Percentiles rank a stretch among this genome's conserved stretches.
phyloP scores from a whole-genome alignment of 148 eudicot genomes.

The Beta vulgaris region DNA sequence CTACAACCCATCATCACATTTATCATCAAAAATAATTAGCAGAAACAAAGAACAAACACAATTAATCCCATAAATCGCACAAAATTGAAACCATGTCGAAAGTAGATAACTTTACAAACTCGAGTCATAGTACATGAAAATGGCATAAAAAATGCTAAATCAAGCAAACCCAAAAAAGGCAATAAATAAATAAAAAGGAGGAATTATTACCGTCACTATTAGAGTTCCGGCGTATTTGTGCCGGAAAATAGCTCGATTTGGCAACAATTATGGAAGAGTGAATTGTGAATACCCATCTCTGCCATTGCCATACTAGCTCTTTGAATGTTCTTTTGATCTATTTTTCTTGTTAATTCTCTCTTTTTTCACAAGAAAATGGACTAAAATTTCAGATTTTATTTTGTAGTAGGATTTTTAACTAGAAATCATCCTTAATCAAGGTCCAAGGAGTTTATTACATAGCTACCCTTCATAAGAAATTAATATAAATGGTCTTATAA shows the following conservation, averaged over 20 bases:
- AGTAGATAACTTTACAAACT: not conserved
- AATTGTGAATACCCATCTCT: no score
- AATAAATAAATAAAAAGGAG: not conserved
- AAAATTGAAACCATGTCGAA: not conserved
- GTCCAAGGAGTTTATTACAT: no score
- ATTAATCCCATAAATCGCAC: not conserved
- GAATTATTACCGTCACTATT: not conserved
- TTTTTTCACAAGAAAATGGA: no score
- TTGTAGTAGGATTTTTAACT: not conserved
- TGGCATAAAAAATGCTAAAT: not conserved
- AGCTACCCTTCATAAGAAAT: no score
- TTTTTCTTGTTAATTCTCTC: not conserved
- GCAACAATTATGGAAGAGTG: no score
- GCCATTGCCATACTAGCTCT: not conserved
- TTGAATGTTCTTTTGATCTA: not conserved
- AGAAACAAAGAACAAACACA: not conserved
- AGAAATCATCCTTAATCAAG: no score
- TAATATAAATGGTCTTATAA: no score
- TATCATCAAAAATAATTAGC: not conserved
- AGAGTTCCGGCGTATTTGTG: not conserved
- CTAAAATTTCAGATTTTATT: no score
- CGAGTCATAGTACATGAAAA: not conserved
- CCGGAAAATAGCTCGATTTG: not conserved
- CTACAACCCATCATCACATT: not conserved
- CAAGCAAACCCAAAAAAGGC: no score